Conservation (phyloP, 306 rosid species). For the Gastrolobium bilobum region DNA sequence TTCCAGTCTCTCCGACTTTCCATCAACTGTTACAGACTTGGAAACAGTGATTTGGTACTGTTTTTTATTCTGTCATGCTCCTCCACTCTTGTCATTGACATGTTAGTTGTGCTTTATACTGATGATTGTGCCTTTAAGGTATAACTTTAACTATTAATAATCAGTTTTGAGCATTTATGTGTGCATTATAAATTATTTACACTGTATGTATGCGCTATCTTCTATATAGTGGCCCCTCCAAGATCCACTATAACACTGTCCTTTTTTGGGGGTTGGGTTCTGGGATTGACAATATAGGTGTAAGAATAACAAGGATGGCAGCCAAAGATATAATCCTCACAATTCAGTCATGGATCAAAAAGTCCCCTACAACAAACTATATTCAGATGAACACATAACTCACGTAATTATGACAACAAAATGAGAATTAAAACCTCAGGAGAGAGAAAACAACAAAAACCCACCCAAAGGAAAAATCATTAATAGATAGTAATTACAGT, state of each 20-base stretch:
- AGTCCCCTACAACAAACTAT: conserved; percentile 18
- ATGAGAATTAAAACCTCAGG: neutral
- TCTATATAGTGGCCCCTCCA: neutral
- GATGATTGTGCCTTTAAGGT: conserved; percentile 18
- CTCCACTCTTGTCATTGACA: conserved; percentile 11
- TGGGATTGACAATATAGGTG: neutral
- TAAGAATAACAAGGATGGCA: conserved; percentile 32
- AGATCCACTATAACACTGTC: conserved; percentile 3
- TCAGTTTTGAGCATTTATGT: neutral
- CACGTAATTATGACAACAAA: conserved; percentile 22
- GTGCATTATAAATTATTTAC: conserved; percentile 8
- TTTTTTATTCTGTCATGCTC: conserved; percentile 11
- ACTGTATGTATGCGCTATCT: conserved; percentile 11
- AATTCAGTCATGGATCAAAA: conserved; percentile 25
- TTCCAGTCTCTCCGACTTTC: neutral
- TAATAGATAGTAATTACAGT: conserved; percentile 37
- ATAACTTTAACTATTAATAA: neutral
- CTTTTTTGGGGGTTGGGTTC: neutral
- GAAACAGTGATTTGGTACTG: conserved; percentile 19
- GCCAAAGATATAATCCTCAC: conserved; percentile 37
- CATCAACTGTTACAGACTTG: neutral
- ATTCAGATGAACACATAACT: conserved; percentile 28
- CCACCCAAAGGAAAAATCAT: neutral
- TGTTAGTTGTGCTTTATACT: neutral
- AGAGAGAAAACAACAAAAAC: neutral